Evolutionary conservation across 2,329 filamentous ascomycete species (phyloP).

Genomic region (Pseudogymnoascus sp.): DNA sequence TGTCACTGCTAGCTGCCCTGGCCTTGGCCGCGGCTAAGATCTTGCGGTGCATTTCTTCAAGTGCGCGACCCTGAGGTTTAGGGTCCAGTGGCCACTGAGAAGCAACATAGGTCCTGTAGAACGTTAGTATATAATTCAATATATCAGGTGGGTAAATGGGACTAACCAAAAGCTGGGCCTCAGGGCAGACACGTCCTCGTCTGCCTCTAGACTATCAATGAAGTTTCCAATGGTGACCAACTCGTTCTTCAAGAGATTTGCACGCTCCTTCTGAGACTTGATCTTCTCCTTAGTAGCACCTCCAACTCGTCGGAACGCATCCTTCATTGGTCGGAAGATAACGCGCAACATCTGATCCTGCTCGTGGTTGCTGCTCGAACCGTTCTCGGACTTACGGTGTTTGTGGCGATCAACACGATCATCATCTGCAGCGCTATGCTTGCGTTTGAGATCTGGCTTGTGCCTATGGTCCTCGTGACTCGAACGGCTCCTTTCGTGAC

Average conservation of each 20-base stretch:
- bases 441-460: slow-evolving; percentile 48
- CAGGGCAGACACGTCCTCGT: slow-evolving; percentile 22
- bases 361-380: slow-evolving; percentile 23
- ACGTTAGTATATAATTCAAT: background rate
- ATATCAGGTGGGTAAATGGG: background rate
- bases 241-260: slow-evolving; percentile 53
- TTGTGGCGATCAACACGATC: slow-evolving; percentile 45
- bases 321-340: slow-evolving; percentile 49
- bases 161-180: slow-evolving; percentile 27
- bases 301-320: slow-evolving; percentile 52
- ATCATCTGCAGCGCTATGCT: slow-evolving; percentile 48
- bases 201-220: slow-evolving; percentile 37
- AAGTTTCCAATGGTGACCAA: slow-evolving; percentile 56
- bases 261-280: slow-evolving; percentile 53
- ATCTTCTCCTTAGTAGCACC: slow-evolving; percentile 56
- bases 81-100: slow-evolving; percentile 28
- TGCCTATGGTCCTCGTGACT: slow-evolving; percentile 19
- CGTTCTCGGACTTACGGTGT: slow-evolving; percentile 46
- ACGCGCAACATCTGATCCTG: slow-evolving; percentile 36
- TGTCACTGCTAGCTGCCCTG: background rate
- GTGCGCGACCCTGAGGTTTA: slow-evolving; percentile 20
- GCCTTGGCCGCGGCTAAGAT: slow-evolving; percentile 17
- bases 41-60: slow-evolving; percentile 27
- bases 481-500: slow-evolving; percentile 20
- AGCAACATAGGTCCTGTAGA: slow-evolving; percentile 27